These are phyloP conservation scores for Phialocephala subalpina DNA, from an alignment of 2,329 filamentous ascomycete species.

Conservation along the genomic window DNA sequence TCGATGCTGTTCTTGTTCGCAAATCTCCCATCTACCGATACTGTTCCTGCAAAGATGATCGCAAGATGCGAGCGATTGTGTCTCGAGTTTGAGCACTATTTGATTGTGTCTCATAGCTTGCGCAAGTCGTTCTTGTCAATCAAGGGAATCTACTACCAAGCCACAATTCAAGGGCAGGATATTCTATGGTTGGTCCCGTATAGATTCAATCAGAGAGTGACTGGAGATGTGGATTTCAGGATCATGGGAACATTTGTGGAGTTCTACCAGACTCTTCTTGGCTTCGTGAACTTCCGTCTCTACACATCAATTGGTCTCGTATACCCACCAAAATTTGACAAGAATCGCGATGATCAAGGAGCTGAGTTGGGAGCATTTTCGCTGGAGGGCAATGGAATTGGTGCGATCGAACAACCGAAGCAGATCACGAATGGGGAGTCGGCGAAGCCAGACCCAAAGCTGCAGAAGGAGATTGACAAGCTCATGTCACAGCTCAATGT, in stretches of 20 bases:
- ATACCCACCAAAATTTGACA: constrained; percentile 95
- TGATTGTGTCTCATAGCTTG: constrained; percentile 90
- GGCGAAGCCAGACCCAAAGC: constrained; percentile 65
- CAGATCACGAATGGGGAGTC: constrained; percentile 59
- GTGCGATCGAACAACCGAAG: constrained; percentile 59
- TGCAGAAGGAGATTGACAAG: constrained; percentile 73
- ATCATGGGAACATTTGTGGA: constrained; percentile 99
- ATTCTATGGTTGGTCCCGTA: constrained; percentile 98
- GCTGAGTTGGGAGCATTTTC: constrained; percentile 92
- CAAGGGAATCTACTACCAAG: constrained; percentile 99
- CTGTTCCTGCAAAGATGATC: constrained; percentile 94
- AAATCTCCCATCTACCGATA: constrained; percentile 88
- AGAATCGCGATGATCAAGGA: constrained; percentile 84
- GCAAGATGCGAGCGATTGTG: constrained; percentile 91
- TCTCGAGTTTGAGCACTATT: constrained; percentile 97
- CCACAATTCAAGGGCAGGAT: constrained; percentile 95
- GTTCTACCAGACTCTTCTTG: constrained; percentile 95
- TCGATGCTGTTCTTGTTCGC: constrained; percentile 98
- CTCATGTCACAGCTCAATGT: constrained; percentile 73
- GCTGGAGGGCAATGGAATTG: constrained; percentile 77
- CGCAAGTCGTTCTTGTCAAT: constrained; percentile 98
- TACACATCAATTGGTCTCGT: constrained; percentile 92
- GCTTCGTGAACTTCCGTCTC: constrained; percentile 94
- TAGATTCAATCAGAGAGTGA: constrained; percentile 94
- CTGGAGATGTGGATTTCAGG: constrained; percentile 94